Conservation (phyloP, 768 basidiomycete genomes). For the Phylloporus arenicola region DNA sequence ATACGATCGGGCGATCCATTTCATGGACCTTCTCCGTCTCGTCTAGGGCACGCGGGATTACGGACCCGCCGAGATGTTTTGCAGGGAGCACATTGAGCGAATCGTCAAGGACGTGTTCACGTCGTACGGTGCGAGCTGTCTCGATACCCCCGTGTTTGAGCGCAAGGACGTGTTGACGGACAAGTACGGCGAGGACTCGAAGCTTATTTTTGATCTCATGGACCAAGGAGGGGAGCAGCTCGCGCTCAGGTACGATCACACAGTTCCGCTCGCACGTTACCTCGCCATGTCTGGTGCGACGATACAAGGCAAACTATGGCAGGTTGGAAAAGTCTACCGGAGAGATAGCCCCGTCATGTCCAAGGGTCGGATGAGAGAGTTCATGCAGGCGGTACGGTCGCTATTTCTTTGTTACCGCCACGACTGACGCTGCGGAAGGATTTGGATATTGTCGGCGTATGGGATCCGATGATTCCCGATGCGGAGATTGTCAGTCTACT, state of each 20-base stretch:
- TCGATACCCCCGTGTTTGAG: conserved; percentile 98
- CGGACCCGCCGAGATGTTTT: conserved; percentile 86
- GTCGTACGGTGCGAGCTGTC: conserved; percentile 81
- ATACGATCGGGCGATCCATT: background rate
- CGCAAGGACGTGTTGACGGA: conserved; percentile 93
- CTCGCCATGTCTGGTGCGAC: conserved; percentile 93
- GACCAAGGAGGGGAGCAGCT: conserved; percentile 98
- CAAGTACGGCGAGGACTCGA: conserved; percentile 96
- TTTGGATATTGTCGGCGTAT: conserved; percentile 87
- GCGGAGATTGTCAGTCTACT: conserved; percentile 82
- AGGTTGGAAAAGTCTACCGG: conserved; percentile 98
- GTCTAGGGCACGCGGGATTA: conserved; percentile 90
- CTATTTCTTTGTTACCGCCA: background rate
- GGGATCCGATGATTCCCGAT: conserved; percentile 98
- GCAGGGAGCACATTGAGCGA: conserved; percentile 84
- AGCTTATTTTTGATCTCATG: conserved; percentile 95
- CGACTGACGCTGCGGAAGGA: conserved; percentile 47
- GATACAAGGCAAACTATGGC: conserved; percentile 82
- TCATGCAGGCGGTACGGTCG: conserved; percentile 82
- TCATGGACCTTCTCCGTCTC: conserved; percentile 2
- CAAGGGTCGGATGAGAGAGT: conserved; percentile 98
- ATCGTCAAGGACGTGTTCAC: conserved; percentile 86
- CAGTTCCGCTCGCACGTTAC: conserved; percentile 92
- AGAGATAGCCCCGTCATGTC: conserved; percentile 96
- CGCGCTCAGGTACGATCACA: conserved; percentile 92